A percentile compares a stretch with the other conserved stretches of the same genome.
These are phyloP conservation scores for Luffa acutangula DNA, from an alignment of 306 rosid species.

Conservation along the genomic window DNA sequence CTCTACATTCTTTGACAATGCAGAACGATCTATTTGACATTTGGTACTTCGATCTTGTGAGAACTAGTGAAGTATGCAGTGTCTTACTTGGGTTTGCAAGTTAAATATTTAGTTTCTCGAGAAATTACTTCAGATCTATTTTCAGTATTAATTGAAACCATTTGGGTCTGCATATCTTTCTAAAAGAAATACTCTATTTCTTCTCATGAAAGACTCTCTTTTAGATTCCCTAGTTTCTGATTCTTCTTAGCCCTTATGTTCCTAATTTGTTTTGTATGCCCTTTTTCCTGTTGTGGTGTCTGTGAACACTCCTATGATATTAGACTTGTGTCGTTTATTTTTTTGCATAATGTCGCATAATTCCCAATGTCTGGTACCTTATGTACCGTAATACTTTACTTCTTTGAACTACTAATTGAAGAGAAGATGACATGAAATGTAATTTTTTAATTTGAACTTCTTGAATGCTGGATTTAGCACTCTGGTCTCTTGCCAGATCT, in stretches of 20 bases:
- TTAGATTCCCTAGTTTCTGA: neutral
- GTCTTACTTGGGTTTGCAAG: neutral
- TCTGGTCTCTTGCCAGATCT: conserved; percentile 1
- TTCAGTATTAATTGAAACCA: neutral
- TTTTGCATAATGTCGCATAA: neutral
- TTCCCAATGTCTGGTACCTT: neutral
- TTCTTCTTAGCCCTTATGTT: neutral
- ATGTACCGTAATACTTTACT: neutral
- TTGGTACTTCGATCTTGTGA: neutral
- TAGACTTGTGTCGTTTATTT: neutral
- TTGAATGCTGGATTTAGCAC: neutral
- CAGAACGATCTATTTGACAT: neutral
- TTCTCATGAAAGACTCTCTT: neutral
- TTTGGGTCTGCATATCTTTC: neutral
- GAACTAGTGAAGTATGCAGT: neutral
- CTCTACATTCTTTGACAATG: neutral
- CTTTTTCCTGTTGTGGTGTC: neutral
- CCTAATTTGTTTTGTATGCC: neutral
- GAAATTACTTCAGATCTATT: neutral
- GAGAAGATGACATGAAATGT: neutral
- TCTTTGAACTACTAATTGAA: neutral
- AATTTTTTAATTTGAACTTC: neutral
- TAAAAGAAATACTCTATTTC: neutral
- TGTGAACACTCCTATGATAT: neutral
- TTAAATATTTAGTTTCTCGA: neutral